phyloP scores from a whole-genome alignment of 768 basidiomycete species.

The Clitopilus hobsonii region DNA sequence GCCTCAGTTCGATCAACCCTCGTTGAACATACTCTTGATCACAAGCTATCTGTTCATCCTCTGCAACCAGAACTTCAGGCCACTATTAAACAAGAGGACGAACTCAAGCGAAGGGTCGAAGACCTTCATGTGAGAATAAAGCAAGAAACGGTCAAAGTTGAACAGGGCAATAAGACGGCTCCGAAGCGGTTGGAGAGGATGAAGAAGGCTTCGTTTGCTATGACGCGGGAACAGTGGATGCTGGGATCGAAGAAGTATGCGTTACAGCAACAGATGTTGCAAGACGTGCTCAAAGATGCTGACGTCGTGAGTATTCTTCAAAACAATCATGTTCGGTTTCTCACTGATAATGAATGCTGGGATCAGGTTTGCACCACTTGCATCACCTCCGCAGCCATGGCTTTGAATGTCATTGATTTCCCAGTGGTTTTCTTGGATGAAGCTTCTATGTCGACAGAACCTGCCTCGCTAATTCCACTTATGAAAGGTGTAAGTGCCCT shows the following conservation, averaged over 20 bases:
- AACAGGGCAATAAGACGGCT: slow-evolving; percentile 4
- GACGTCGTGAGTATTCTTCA: slow-evolving; percentile 60
- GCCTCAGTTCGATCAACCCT: slow-evolving; percentile 58
- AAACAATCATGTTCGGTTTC: slow-evolving; percentile 1
- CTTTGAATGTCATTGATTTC: slow-evolving; percentile 75
- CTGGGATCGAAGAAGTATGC: slow-evolving; percentile 44
- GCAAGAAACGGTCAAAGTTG: slow-evolving; percentile 13
- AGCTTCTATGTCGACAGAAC: slow-evolving; percentile 95
- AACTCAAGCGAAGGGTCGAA: slow-evolving; percentile 20
- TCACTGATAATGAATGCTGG: slow-evolving; percentile 1
- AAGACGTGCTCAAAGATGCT: slow-evolving; percentile 54
- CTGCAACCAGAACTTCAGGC: slow-evolving; percentile 39
- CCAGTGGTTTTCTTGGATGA: slow-evolving; percentile 94
- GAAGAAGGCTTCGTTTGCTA: slow-evolving; percentile 21
- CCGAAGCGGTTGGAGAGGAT: slow-evolving; percentile 24
- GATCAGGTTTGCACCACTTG: slow-evolving; percentile 85
- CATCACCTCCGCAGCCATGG: slow-evolving; percentile 65
- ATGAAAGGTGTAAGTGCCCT: slow-evolving; percentile 82
- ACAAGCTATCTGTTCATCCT: slow-evolving; percentile 58
- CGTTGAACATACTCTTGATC: slow-evolving; percentile 54
- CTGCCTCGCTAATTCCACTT: slow-evolving; percentile 83
- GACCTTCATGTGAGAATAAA: too few relatives aligned
- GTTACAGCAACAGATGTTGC: slow-evolving; percentile 57
- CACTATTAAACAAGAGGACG: slow-evolving; percentile 34
- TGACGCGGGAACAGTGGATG: slow-evolving; percentile 19